Conservation (phyloP, 2,329 filamentous ascomycete genomes). For the Ilyonectria sp. region DNA sequence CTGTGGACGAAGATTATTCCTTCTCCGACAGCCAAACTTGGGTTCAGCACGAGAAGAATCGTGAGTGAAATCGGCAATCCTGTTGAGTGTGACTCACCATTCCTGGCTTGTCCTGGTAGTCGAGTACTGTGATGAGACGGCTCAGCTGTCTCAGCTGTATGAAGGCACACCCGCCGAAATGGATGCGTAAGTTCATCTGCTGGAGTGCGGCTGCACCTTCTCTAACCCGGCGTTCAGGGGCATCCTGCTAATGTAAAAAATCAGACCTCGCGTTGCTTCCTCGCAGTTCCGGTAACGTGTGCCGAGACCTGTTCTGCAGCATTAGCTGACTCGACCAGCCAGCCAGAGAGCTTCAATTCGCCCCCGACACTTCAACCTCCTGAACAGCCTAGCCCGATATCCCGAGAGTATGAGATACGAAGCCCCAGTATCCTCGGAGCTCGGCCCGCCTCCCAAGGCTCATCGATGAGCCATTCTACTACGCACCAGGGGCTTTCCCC, state of each 20-base stretch:
- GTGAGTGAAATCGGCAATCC: constrained; percentile 1
- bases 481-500: constrained; percentile 23
- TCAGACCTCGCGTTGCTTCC: constrained; percentile 3
- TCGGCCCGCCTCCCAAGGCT: constrained; percentile 23
- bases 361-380: constrained; percentile 7
- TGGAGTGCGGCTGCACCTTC: background rate
- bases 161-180: background rate
- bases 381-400: background rate
- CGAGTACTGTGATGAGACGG: constrained; percentile 31
- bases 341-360: constrained; percentile 10
- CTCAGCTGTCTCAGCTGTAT: constrained; percentile 27
- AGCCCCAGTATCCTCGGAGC: constrained; percentile 20
- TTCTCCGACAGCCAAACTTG: constrained; percentile 28
- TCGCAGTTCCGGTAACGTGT: constrained; percentile 15
- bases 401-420: constrained; percentile 7
- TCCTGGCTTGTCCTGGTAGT: constrained; percentile 8
- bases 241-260: background rate
- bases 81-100: background rate
- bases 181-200: constrained; percentile 14
- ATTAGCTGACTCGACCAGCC: constrained; percentile 8
- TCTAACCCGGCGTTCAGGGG: background rate
- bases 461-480: constrained; percentile 22
- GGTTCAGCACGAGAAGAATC: constrained; percentile 20
- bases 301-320: background rate
- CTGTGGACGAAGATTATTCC: constrained; percentile 16